These are phyloP conservation scores for Gillenia trifoliata DNA, from an alignment of 306 rosid species.

Conservation along the genomic window DNA sequence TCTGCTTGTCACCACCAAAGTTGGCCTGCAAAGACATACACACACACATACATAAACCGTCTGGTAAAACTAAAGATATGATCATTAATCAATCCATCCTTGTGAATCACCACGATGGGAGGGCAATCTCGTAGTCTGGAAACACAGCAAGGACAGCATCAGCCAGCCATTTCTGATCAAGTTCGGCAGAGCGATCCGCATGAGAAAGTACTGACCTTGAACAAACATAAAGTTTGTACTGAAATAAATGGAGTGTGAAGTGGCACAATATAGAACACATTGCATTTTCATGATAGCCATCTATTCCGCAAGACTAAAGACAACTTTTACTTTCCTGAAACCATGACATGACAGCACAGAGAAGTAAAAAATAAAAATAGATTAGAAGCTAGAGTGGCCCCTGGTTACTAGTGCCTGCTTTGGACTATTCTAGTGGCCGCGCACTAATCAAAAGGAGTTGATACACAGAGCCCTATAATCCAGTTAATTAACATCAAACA, in stretches of 20 bases:
- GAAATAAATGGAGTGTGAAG: conserved; percentile 8
- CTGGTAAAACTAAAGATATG: conserved; percentile 20
- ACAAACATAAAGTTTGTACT: conserved; percentile 22
- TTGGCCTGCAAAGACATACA: conserved; percentile 56
- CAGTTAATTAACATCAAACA: too few species aligned
- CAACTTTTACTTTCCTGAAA: background rate
- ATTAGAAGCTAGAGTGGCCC: background rate
- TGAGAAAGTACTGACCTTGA: conserved; percentile 37
- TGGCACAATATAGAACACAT: conserved; percentile 17
- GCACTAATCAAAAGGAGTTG: background rate
- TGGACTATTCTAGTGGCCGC: background rate
- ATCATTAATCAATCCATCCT: conserved; percentile 12
- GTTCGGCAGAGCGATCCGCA: conserved; percentile 45
- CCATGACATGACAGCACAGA: background rate
- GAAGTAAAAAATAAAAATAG: background rate
- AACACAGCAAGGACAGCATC: conserved; percentile 68
- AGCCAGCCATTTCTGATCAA: conserved; percentile 95
- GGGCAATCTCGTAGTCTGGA: conserved; percentile 67
- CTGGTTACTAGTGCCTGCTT: conserved; percentile 2
- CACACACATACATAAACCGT: conserved; percentile 17
- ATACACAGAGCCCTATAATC: too few species aligned
- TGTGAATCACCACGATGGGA: conserved; percentile 66
- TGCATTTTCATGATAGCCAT: background rate
- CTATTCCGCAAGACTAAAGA: conserved; percentile 3
- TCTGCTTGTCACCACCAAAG: conserved; percentile 65